Evolutionary conservation across 176 grass and related monocot species (phyloP), one percentile per base, ranked within the genome.

Genomic region (Musa acuminata): DNA sequence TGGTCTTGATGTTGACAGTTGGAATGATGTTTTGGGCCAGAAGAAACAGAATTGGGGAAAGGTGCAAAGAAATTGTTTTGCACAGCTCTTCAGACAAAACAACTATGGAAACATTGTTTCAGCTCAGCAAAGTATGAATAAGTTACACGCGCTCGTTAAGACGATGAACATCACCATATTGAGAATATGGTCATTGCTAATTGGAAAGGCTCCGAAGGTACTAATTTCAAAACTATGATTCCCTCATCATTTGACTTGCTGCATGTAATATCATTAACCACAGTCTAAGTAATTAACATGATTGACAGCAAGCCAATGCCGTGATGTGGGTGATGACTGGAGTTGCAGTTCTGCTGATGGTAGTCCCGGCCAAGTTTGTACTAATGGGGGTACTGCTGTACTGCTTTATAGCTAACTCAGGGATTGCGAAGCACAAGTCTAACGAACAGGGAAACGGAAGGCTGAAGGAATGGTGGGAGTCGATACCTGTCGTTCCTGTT

Each of bases 401-500:
- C 48, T 17, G 71, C 50, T 88, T 90, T 64, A 1, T 24, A 48
- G 60, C 74, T 17, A 90, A 87, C 80, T 86, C 81, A 3, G 66
- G 60, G 68, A 64, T 78, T 0, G 76, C 13, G 8, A 90, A 75
- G 77, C 78, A 78, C 48, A 21, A 64, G 83, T 81, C 83, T 25
- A 79, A 81, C 55, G 80, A 86, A 1, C 87, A 79, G 22, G 87
- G 90, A 1, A 59, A 85, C 23, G 79, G 93, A 49, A 80, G 93
- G 22, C 75, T 91, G 87, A 81, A 64, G 71, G 93, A 97, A 77
- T 97, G 93, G 93, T 97, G 93, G 93, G 90, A 93, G 52, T 93
- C 90, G 52, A 93, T 97, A 35, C 93, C 93, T 1, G 72, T 91
- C 67, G 51, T 90, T 19, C 74, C 87, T 0, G 85, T 93, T 16